Evolutionary conservation across 2,329 filamentous ascomycete species (phyloP), one percentile per base, ranked within the genome.

Genomic region (Hirsutella thompsonii): DNA sequence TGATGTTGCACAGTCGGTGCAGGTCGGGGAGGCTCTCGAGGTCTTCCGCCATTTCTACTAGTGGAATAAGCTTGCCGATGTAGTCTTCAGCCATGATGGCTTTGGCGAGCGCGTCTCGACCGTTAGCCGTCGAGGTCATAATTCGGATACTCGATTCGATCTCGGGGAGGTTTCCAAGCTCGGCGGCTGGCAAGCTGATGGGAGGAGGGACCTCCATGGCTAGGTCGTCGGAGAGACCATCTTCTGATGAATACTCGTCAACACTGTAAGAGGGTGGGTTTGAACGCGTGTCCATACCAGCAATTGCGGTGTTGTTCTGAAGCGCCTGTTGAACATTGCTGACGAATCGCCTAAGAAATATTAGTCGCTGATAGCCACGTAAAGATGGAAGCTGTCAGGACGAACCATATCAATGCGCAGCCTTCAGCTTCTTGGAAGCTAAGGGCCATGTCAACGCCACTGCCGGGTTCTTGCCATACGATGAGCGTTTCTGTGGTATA

Each of bases 401-500:
- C 67, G 59, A 54, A 93, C 92, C 92, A 98, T 60, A 98, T 94
- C 47, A 80, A 72, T 18, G 84, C 78, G 62, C 92, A 98, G 36
- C 90, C 92, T 51, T 96, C 92, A 2, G 89, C 83, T 66, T 98
- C 92, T 61, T 98, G 92, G 56, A 98, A 98, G 59, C 89, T 95
- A 47, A 98, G 74, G 35, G 92, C 92, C 92, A 98, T 96, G 58
- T 98, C 92, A 42, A 89, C 79, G 44, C 83, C 83, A 64, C 81
- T 92, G 44, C 59, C 63, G 4, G 79, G 76, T 58, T 96, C 92
- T 32, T 90, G 95, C 92, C 92, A 98, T 46, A 98, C 89, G 47
- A 98, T 96, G 46, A 98, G 76, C 3, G 92, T 98, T 61, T 96
- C 90, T 93, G 61, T 34, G 53, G 53, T 52, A 46, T 55, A 49